Evolutionary conservation across 2,329 filamentous ascomycete species (phyloP).

Genomic region (Ambrosiella beaveri): DNA sequence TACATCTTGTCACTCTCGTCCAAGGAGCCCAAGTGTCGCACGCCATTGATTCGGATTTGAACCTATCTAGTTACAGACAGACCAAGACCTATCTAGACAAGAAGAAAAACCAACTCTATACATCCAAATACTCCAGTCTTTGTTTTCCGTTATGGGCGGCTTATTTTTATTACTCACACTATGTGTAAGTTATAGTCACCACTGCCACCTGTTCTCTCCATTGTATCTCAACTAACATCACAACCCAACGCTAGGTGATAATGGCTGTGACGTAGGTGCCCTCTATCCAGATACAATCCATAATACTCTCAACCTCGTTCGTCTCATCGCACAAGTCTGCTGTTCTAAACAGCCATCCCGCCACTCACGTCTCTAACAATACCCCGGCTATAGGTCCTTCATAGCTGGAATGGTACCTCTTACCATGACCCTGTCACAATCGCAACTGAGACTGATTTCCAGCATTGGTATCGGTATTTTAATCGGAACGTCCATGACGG

Average conservation of each 20-base stretch:
- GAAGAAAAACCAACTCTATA: neutral
- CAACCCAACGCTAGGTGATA: conserved; percentile 27
- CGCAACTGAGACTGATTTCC: conserved; percentile 75
- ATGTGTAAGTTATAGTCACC: conserved; percentile 21
- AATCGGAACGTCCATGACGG: conserved; percentile 85
- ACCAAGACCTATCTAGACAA: too few species aligned
- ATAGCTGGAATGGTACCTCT: conserved; percentile 80
- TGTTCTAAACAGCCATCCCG: conserved; percentile 10
- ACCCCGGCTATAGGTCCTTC: conserved; percentile 52
- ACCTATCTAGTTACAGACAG: too few species aligned
- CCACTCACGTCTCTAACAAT: conserved; percentile 2
- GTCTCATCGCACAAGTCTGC: neutral
- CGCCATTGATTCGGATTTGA: too few species aligned
- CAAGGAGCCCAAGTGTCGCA: too few species aligned
- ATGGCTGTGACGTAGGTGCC: conserved; percentile 40
- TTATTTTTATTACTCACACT: conserved; percentile 25
- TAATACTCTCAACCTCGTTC: neutral
- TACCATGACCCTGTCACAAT: conserved; percentile 70
- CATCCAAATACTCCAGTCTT: neutral
- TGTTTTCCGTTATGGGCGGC: conserved; percentile 21
- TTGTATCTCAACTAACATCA: neutral
- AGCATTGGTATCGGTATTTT: conserved; percentile 86
- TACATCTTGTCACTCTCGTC: too few species aligned
- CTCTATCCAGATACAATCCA: conserved; percentile 2
- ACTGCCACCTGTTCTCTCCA: neutral